A percentile compares a stretch with the other conserved stretches of the same genome.
Conservation (phyloP, 805 yeast species). For the Ascoidea rubescens region DNA sequence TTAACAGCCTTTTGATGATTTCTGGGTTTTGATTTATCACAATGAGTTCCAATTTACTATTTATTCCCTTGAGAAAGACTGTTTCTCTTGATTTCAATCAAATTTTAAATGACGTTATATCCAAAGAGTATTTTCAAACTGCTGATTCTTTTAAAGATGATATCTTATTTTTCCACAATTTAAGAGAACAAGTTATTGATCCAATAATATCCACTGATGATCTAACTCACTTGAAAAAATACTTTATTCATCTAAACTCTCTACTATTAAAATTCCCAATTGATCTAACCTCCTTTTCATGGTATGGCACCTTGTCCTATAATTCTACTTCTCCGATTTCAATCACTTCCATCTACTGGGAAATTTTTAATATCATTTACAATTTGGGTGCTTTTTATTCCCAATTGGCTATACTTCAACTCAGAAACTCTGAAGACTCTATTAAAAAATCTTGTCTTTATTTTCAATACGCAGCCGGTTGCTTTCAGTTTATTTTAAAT, state of each 20-base stretch:
- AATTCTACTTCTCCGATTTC: conserved; percentile 33
- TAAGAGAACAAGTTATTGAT: conserved; percentile 28
- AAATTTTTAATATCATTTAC: conserved; percentile 46
- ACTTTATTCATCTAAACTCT: conserved; percentile 30
- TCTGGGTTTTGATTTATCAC: too few relatives aligned
- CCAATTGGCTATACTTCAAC: conserved; percentile 33
- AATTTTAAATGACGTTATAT: conserved; percentile 28
- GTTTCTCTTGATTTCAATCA: conserved; percentile 25
- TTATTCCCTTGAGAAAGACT: conserved; percentile 37
- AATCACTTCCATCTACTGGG: conserved; percentile 38
- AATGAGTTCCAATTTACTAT: conserved; percentile 30
- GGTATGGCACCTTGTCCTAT: conserved; percentile 61
- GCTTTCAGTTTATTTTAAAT: conserved; percentile 27
- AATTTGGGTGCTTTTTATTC: conserved; percentile 59
- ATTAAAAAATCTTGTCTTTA: conserved; percentile 46
- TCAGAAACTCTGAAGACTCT: conserved; percentile 33
- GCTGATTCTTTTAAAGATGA: conserved; percentile 27
- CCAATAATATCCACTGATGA: conserved; percentile 23
- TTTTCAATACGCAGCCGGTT: conserved; percentile 65
- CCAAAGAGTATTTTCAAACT: conserved; percentile 31
- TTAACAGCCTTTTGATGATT: too few relatives aligned
- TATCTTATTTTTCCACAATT: conserved; percentile 24
- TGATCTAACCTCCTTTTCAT: conserved; percentile 45
- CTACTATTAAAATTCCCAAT: conserved; percentile 47
- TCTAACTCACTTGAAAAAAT: conserved; percentile 25